phyloP scores from a whole-genome alignment of 257 asterid species.

The Solanum sejunctum region DNA sequence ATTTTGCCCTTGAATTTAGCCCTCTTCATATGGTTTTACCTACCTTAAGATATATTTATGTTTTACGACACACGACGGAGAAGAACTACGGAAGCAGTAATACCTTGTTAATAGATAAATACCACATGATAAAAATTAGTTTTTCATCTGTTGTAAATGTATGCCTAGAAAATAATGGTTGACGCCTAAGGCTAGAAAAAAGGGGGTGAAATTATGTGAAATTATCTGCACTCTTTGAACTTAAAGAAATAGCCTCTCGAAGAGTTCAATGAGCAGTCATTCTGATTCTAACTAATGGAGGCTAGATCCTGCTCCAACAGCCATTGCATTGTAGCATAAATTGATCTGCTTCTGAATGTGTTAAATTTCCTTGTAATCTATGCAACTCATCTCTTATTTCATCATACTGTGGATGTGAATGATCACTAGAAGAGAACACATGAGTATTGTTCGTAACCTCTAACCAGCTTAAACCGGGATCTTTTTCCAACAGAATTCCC shows the following conservation, averaged over 20 bases:
- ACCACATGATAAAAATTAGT: neutral
- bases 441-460: slow-evolving; percentile 29
- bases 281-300: neutral
- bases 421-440: slow-evolving; percentile 50
- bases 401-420: slow-evolving; percentile 15
- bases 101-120: neutral
- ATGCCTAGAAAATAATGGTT: neutral
- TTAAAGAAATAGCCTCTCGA: neutral
- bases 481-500: slow-evolving; percentile 27
- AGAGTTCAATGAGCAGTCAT: neutral
- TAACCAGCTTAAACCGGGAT: slow-evolving; percentile 75
- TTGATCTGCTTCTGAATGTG: slow-evolving; percentile 7
- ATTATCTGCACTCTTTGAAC: neutral
- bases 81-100: neutral
- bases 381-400: slow-evolving; percentile 29
- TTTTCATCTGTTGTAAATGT: neutral
- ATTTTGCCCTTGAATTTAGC: no score
- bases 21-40: no score
- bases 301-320: neutral
- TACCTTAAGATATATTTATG: no score
- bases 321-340: neutral
- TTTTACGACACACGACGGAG: neutral
- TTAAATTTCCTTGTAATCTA: slow-evolving; percentile 27
- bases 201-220: neutral
- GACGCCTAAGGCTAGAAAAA: neutral